Evolutionary conservation across 768 basidiomycete genomes (phyloP).

Genomic region (Saitozyma podzolica): DNA sequence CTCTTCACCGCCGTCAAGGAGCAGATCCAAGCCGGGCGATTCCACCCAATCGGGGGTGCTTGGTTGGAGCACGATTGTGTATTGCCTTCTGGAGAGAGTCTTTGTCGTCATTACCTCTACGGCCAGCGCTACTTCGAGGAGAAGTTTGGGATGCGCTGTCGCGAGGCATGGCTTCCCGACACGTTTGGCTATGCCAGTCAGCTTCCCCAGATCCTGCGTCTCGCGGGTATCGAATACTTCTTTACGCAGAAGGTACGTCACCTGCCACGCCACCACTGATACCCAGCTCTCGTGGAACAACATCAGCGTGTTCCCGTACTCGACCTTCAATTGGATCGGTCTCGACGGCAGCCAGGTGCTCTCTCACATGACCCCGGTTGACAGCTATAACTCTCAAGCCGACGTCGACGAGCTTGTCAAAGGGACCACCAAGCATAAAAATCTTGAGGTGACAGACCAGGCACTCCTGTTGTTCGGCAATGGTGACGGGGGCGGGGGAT

Average conservation of each 20-base stretch:
- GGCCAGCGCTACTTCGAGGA: slow-evolving; percentile 80
- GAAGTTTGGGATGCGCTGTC: slow-evolving; percentile 52
- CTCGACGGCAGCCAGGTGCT: slow-evolving; percentile 90
- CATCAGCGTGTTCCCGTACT: slow-evolving; percentile 69
- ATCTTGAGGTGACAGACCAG: no score
- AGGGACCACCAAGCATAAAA: slow-evolving; percentile 7
- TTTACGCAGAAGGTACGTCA: slow-evolving; percentile 76
- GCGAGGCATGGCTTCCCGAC: slow-evolving; percentile 46
- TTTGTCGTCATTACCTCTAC: slow-evolving; percentile 81
- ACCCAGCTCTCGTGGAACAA: not conserved
- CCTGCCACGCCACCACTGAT: no score
- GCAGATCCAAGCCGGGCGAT: slow-evolving; percentile 71
- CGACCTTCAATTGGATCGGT: slow-evolving; percentile 82
- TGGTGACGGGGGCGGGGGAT: slow-evolving; percentile 72
- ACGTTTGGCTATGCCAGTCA: slow-evolving; percentile 58
- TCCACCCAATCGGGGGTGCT: slow-evolving; percentile 78
- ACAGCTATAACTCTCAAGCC: slow-evolving; percentile 67
- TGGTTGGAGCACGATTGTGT: slow-evolving; percentile 72
- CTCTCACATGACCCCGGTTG: slow-evolving; percentile 94
- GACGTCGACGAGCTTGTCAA: slow-evolving; percentile 7
- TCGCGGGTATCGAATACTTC: no score
- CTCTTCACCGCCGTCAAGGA: slow-evolving; percentile 75
- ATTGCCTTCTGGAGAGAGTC: slow-evolving; percentile 89
- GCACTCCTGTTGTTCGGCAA: slow-evolving; percentile 74
- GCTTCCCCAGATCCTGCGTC: no score